Evolutionary conservation across 1,139 yeast genomes (phyloP).

Genomic region (Magnusiomyces suaveolens): DNA sequence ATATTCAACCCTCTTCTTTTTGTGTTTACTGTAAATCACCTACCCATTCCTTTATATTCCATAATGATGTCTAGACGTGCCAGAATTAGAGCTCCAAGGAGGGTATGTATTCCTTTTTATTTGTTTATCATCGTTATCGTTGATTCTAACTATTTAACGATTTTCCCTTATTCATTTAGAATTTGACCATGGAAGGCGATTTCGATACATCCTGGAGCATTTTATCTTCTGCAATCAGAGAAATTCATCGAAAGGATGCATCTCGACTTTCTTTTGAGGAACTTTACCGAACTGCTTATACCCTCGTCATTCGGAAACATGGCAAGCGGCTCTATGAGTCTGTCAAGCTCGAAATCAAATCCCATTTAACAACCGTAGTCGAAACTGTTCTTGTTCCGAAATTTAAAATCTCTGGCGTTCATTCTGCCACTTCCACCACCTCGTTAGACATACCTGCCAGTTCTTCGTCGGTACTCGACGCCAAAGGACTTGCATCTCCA

Average conservation of each 20-base stretch:
- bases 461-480: not conserved
- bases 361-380: constrained; percentile 39
- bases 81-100: constrained; percentile 68
- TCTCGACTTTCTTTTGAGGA: constrained; percentile 74
- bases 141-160: not conserved
- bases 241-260: constrained; percentile 67
- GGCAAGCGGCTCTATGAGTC: constrained; percentile 63
- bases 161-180: no score
- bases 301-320: constrained; percentile 62
- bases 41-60: not conserved
- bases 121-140: not conserved
- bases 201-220: constrained; percentile 62
- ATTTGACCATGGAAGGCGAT: constrained; percentile 35
- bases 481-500: not conserved
- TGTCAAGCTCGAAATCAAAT: constrained; percentile 43
- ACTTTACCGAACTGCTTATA: constrained; percentile 73
- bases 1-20: not conserved
- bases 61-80: constrained; percentile 36
- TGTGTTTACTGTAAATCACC: not conserved
- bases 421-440: no score
- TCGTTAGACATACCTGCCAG: no score
- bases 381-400: constrained; percentile 19
- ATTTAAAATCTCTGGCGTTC: constrained; percentile 5
- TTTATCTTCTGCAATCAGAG: constrained; percentile 63
- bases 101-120: constrained; percentile 27